Evolutionary conservation across 2,329 filamentous ascomycete genomes (phyloP).

Genomic region (Truncatella angustata): DNA sequence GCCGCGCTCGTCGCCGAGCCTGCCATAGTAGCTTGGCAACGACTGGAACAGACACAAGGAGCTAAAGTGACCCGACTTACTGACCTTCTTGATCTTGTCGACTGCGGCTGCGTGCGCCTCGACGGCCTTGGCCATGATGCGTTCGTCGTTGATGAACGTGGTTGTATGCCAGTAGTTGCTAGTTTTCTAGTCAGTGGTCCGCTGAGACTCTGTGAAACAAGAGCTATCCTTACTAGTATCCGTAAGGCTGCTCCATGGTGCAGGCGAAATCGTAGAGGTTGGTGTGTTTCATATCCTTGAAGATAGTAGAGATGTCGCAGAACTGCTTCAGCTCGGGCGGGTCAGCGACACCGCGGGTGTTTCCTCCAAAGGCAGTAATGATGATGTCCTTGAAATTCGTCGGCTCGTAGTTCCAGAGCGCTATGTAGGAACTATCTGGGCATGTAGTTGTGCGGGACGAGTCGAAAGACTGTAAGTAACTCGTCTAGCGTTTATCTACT

Average conservation of each 20-base stretch:
- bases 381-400: not conserved
- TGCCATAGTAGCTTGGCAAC: slow-evolving; percentile 35
- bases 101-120: slow-evolving; percentile 21
- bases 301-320: slow-evolving; percentile 12
- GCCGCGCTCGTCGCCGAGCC: slow-evolving; percentile 34
- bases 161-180: slow-evolving; percentile 21
- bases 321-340: slow-evolving; percentile 5
- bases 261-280: slow-evolving; percentile 4
- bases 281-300: slow-evolving; percentile 5
- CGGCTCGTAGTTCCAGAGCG: slow-evolving; percentile 6
- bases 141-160: slow-evolving; percentile 23
- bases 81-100: slow-evolving; percentile 22
- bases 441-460: no score
- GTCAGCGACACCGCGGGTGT: slow-evolving; percentile 5
- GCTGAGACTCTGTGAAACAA: not conserved
- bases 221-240: not conserved
- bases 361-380: slow-evolving; percentile 3
- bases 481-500: no score
- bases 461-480: no score
- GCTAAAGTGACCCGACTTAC: slow-evolving; percentile 33
- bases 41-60: slow-evolving; percentile 41
- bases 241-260: not conserved
- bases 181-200: not conserved
- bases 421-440: slow-evolving; percentile 9
- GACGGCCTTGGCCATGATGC: slow-evolving; percentile 27